Evolutionary conservation across 805 yeast species (phyloP).

Genomic region (Schwanniomyces polymorphus): DNA sequence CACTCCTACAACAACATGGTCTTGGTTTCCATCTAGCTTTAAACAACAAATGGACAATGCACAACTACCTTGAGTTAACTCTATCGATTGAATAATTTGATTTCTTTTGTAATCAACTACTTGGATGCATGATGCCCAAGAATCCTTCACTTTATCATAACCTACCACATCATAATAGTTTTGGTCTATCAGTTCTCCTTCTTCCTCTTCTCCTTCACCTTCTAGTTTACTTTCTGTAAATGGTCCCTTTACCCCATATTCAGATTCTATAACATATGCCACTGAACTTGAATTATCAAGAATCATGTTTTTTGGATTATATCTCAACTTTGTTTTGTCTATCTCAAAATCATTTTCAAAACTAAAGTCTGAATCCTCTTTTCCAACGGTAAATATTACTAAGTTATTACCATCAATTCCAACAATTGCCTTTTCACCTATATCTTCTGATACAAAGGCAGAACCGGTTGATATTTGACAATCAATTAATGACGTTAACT

Average conservation of each 20-base stretch:
- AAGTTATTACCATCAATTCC: slow-evolving; percentile 56
- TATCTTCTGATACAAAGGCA: slow-evolving; percentile 63
- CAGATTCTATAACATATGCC: slow-evolving; percentile 48
- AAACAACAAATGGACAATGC: slow-evolving; percentile 39
- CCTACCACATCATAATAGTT: slow-evolving; percentile 50
- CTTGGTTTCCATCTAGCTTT: slow-evolving; percentile 24
- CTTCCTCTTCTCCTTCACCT: neutral
- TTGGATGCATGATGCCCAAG: slow-evolving; percentile 59
- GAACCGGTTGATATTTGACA: slow-evolving; percentile 46
- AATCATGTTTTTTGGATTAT: slow-evolving; percentile 50
- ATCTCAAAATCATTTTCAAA: slow-evolving; percentile 25
- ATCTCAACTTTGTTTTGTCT: slow-evolving; percentile 41
- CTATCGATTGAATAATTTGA: slow-evolving; percentile 42
- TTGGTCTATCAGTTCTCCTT: slow-evolving; percentile 11
- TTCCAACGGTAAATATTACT: slow-evolving; percentile 55
- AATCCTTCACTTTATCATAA: slow-evolving; percentile 20
- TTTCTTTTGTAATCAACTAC: slow-evolving; percentile 36
- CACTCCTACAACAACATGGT: slow-evolving; percentile 49
- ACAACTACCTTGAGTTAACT: slow-evolving; percentile 43
- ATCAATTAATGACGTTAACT: slow-evolving; percentile 48
- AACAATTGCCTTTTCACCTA: slow-evolving; percentile 59
- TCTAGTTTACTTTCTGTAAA: slow-evolving; percentile 11
- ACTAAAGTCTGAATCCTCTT: slow-evolving; percentile 28
- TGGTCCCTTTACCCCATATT: slow-evolving; percentile 35
- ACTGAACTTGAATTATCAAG: slow-evolving; percentile 20